Evolutionary conservation across 306 rosid genomes (phyloP).

Genomic region (Quercus mongolica): DNA sequence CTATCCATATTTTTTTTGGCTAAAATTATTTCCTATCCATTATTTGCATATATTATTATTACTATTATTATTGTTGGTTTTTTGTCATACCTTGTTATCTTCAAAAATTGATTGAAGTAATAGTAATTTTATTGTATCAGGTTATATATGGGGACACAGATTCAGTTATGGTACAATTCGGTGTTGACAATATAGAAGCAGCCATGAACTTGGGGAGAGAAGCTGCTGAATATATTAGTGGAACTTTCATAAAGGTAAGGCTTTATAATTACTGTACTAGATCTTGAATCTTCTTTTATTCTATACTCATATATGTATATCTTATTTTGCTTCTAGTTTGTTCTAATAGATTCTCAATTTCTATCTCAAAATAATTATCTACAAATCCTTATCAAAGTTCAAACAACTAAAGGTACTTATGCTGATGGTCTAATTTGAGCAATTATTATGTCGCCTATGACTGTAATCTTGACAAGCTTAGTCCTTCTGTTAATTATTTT

Average conservation of each 20-base stretch:
- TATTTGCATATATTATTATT: background rate
- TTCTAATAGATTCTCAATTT: background rate
- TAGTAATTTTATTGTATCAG: constrained; percentile 38
- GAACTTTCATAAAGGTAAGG: constrained; percentile 67
- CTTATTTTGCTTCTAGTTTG: background rate
- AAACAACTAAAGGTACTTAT: background rate
- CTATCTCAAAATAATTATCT: background rate
- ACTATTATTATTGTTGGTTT: background rate
- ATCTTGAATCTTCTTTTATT: background rate
- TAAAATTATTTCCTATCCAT: constrained; percentile 8
- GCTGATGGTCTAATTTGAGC: background rate
- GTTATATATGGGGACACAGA: constrained; percentile 97
- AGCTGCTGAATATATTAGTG: constrained; percentile 91
- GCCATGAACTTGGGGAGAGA: constrained; percentile 91
- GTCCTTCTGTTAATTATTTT: background rate
- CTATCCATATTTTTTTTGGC: no score
- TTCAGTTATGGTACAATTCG: constrained; percentile 97
- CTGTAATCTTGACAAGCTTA: background rate
- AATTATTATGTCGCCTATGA: background rate
- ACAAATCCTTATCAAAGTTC: background rate
- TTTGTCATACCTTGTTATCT: background rate
- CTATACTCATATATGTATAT: background rate
- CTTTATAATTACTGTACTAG: background rate
- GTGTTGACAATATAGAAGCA: constrained; percentile 70
- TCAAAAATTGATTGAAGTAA: constrained; percentile 8